Base-by-base conservation (phyloP, 2,329 filamentous ascomycete genomes). In the Trichoderma harzianum region DNA sequence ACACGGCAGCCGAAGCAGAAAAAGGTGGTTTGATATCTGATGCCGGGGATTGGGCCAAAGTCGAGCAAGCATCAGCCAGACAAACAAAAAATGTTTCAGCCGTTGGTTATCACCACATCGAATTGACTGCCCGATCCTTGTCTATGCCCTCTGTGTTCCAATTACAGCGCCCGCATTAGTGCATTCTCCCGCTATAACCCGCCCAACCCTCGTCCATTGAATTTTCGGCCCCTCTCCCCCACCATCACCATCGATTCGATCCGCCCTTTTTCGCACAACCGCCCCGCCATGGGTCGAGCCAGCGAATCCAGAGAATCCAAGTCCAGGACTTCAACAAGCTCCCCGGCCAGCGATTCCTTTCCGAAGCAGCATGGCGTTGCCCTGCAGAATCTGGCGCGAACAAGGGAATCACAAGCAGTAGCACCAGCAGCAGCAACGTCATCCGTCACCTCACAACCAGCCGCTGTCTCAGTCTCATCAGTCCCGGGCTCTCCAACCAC, bases 301-400 rank as follows among this genome's bases (percentile, higher is more conserved):
- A 69, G 71, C 64, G 75, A 70, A 69, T 76, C 74, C 73, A 74
- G 73, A 36, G 34, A 36, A 7, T 5, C 14, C 71, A 76, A 65
- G 67, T 70, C 72, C 75, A 76, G 70, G 63, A 73, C 70, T 62
- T 71, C 73, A 67, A 67, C 73, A 64, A 67, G 64, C 73, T 55
- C 72, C 47, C 70, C 75, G 65, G 71, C 74, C 72, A 70, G 74
- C 73, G 76, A 75, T 72, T 79, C 77, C 70, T 79, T 76, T 73
- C 74, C 75, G 72, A 71, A 74, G 74, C 77, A 74, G 70, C 77
- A 77, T 71, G 77, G 76, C 74, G 78, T 80, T 66, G 75, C 77
- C 71, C 79, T 80, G 69, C 77, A 78, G 73, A 78, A 77, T 75
- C 78, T 81, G 75, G 76, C 76, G 73, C 73, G 76, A 71, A 61